Percentiles rank a stretch among this genome's conserved stretches.
These are phyloP conservation scores for Corrigiola litoralis DNA, from an alignment of 179 eudicot genomes.

Conservation along the genomic window DNA sequence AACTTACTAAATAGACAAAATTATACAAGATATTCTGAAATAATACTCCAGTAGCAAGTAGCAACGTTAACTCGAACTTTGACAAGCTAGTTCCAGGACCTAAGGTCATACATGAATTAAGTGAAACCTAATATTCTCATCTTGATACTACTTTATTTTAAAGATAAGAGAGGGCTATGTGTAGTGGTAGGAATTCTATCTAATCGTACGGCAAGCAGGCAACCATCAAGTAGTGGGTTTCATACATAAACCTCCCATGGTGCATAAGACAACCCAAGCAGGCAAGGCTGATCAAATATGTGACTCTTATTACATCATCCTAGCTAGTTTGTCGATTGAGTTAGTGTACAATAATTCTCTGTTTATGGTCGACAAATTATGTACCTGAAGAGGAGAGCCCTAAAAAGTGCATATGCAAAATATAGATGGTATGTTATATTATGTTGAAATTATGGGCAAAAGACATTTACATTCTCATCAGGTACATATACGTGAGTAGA, in stretches of 20 bases:
- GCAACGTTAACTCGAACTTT: background rate
- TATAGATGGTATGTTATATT: no score
- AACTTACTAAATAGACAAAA: no score
- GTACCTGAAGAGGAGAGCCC: no score
- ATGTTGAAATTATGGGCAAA: no score
- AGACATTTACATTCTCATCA: no score
- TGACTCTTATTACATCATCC: slow-evolving; percentile 5
- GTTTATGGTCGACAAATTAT: no score
- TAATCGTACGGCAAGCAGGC: background rate
- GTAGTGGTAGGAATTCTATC: slow-evolving; percentile 1
- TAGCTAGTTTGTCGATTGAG: background rate
- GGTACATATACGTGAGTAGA: no score
- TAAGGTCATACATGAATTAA: background rate
- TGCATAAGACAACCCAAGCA: slow-evolving; percentile 13
- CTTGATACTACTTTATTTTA: slow-evolving; percentile 3
- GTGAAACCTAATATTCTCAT: slow-evolving; percentile 27
- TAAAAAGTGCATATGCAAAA: no score
- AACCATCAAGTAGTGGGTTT: slow-evolving; percentile 20
- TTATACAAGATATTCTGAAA: background rate
- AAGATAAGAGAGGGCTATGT: slow-evolving; percentile 9
- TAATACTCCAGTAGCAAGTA: background rate
- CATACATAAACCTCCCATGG: background rate
- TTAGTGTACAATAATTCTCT: background rate
- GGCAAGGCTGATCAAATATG: background rate
- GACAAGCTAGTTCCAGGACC: background rate